Conservation (phyloP, 805 yeast genomes). For the Candida andamanensis region DNA sequence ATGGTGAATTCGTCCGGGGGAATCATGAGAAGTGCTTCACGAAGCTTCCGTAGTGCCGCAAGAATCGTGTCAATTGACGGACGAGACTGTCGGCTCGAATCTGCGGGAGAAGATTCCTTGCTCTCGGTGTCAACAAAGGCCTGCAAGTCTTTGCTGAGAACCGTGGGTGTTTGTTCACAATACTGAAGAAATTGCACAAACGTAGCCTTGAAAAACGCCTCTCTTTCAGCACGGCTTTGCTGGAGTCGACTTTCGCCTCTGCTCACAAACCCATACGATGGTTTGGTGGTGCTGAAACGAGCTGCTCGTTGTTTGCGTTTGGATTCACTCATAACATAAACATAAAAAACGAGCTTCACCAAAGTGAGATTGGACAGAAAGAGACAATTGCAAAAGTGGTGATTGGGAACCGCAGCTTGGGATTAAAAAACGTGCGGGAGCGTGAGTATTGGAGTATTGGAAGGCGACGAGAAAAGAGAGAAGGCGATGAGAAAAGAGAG, state of each 20-base stretch:
- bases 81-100: not conserved
- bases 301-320: slow-evolving; percentile 5
- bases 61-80: slow-evolving; percentile 22
- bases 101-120: too few relatives aligned
- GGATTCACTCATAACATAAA: too few relatives aligned
- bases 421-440: too few relatives aligned
- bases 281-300: slow-evolving; percentile 5
- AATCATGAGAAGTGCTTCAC: slow-evolving; percentile 49
- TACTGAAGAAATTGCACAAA: slow-evolving; percentile 23
- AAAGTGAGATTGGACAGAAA: too few relatives aligned
- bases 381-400: too few relatives aligned
- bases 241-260: slow-evolving; percentile 57
- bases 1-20: slow-evolving; percentile 35
- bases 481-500: too few relatives aligned
- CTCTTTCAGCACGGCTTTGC: slow-evolving; percentile 37
- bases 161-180: slow-evolving; percentile 17
- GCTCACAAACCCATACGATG: slow-evolving; percentile 49
- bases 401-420: too few relatives aligned
- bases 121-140: too few relatives aligned
- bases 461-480: too few relatives aligned
- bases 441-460: too few relatives aligned
- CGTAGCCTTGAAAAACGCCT: slow-evolving; percentile 31
- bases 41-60: slow-evolving; percentile 39
- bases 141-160: slow-evolving; percentile 1
- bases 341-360: too few relatives aligned